phyloP scores from a whole-genome alignment of 768 basidiomycete genomes.

The Boletus rubropictus region DNA sequence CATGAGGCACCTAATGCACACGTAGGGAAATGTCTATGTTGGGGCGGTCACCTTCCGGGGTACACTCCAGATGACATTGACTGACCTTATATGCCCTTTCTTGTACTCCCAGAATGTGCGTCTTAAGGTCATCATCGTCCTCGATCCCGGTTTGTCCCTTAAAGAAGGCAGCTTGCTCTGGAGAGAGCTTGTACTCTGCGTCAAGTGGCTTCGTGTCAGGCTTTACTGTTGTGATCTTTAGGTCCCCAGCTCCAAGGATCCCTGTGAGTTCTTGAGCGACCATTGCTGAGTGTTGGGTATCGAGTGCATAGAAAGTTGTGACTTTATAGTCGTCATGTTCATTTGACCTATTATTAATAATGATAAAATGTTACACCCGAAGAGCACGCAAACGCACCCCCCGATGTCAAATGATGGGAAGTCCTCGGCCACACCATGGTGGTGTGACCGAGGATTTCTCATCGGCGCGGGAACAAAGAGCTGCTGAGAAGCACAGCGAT shows the following conservation, averaged over 20 bases:
- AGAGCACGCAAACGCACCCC: no score
- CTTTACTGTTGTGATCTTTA: not conserved
- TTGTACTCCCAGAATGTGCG: slow-evolving; percentile 30
- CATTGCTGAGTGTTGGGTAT: not conserved
- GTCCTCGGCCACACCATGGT: no score
- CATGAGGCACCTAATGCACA: slow-evolving; percentile 22
- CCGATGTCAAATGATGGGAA: no score
- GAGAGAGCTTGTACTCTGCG: slow-evolving; percentile 2
- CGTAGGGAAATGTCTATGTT: slow-evolving; percentile 25
- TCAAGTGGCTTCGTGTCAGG: not conserved
- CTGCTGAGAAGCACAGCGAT: no score
- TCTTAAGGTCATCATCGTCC: slow-evolving; percentile 22
- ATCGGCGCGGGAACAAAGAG: no score
- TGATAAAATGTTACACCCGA: no score
- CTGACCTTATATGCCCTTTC: slow-evolving; percentile 28
- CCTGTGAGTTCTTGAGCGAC: not conserved
- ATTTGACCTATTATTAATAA: no score
- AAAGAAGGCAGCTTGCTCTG: slow-evolving; percentile 25
- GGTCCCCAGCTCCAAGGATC: slow-evolving; percentile 6
- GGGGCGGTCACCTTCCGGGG: not conserved
- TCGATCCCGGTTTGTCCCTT: slow-evolving; percentile 27
- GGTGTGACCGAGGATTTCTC: no score
- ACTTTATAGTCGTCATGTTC: no score
- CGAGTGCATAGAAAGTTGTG: no score
- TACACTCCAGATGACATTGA: not conserved